Conservation (phyloP, 2,329 filamentous ascomycete species). For the Didymella lethalis region DNA sequence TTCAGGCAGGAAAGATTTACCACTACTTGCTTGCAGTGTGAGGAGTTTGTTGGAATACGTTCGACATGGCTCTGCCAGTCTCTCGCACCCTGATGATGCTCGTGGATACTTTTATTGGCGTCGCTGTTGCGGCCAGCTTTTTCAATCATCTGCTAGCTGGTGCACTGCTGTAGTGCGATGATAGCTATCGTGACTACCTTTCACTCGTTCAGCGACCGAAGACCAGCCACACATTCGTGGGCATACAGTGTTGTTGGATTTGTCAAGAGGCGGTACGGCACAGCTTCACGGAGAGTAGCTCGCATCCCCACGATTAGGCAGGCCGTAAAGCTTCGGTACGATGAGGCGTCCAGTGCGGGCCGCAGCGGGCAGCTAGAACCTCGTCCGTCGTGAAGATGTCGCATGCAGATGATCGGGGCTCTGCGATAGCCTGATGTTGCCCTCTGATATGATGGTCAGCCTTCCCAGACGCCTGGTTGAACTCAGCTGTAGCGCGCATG, state of each 20-base stretch:
- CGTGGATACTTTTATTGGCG: no score
- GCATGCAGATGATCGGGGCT: constrained; percentile 9
- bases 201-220: neutral
- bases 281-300: neutral
- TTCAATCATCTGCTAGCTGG: neutral
- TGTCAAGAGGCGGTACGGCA: constrained; percentile 1
- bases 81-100: no score
- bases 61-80: no score
- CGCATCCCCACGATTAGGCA: neutral
- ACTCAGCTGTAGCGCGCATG: constrained; percentile 8
- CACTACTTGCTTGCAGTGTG: no score
- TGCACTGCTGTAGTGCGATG: neutral
- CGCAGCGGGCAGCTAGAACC: constrained; percentile 15
- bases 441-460: constrained; percentile 1
- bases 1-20: no score
- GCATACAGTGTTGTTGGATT: neutral
- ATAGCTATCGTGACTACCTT: neutral
- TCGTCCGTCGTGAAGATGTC: constrained; percentile 4
- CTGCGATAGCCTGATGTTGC: constrained; percentile 1
- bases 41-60: no score
- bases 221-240: neutral
- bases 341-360: constrained; percentile 19
- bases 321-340: constrained; percentile 10
- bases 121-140: no score
- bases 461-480: constrained; percentile 8